phyloP scores from a whole-genome alignment of 768 basidiomycete species.

The Mycena vulgaris region DNA sequence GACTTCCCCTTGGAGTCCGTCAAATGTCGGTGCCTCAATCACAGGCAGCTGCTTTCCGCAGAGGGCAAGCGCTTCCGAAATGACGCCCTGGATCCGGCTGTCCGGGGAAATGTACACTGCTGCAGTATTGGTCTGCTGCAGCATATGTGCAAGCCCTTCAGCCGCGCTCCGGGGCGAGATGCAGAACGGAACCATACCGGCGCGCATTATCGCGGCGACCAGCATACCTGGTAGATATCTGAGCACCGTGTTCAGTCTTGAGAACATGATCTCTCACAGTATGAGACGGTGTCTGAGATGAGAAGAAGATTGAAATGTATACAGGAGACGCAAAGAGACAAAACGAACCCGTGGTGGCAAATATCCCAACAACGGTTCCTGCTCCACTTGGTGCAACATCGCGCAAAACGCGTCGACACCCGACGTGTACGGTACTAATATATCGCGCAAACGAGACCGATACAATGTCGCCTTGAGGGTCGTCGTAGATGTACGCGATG shows the following conservation, averaged over 20 bases:
- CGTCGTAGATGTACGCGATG: constrained; percentile 27
- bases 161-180: constrained; percentile 54
- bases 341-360: constrained; percentile 16
- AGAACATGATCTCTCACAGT: constrained; percentile 5
- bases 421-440: constrained; percentile 8
- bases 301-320: neutral
- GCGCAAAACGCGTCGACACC: neutral
- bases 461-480: neutral
- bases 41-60: constrained; percentile 6
- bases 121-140: constrained; percentile 30
- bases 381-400: neutral
- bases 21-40: constrained; percentile 10
- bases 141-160: constrained; percentile 47
- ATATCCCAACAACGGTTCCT: constrained; percentile 14
- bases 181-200: constrained; percentile 47
- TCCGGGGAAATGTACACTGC: constrained; percentile 21
- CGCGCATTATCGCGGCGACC: constrained; percentile 35
- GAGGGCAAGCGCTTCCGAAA: constrained; percentile 3
- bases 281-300: constrained; percentile 20
- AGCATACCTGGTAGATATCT: constrained; percentile 8
- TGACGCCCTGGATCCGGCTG: neutral
- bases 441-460: constrained; percentile 18
- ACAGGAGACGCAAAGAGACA: neutral
- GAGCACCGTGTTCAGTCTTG: neutral
- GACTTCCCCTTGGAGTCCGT: neutral